phyloP scores from a whole-genome alignment of 805 yeast genomes.

The Wickerhamiella musiphila region DNA sequence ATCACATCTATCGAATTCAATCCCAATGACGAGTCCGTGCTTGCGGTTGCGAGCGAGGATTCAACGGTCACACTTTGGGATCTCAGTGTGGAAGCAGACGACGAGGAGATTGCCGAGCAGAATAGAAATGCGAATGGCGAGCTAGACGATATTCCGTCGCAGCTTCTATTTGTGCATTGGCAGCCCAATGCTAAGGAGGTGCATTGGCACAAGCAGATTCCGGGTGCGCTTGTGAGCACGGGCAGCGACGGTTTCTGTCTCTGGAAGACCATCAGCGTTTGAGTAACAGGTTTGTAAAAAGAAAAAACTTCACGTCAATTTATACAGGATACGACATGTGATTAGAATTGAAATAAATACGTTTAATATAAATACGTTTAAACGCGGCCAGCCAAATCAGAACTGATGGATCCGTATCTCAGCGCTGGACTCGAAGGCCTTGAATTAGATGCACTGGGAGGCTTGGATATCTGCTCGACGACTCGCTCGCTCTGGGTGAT shows the following conservation, averaged over 20 bases:
- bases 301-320: background rate
- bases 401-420: background rate
- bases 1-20: slow-evolving; percentile 87
- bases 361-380: too few species aligned
- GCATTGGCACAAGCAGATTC: slow-evolving; percentile 94
- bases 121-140: slow-evolving; percentile 53
- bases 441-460: background rate
- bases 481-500: slow-evolving; percentile 2
- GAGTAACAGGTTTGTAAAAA: background rate
- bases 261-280: slow-evolving; percentile 87
- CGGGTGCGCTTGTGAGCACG: slow-evolving; percentile 85
- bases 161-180: slow-evolving; percentile 92
- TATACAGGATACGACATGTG: background rate
- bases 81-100: slow-evolving; percentile 95
- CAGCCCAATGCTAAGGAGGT: slow-evolving; percentile 95
- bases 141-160: slow-evolving; percentile 83
- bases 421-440: background rate
- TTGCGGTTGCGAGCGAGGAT: slow-evolving; percentile 93
- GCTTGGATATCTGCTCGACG: slow-evolving; percentile 5
- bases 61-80: slow-evolving; percentile 97
- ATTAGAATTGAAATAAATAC: too few species aligned
- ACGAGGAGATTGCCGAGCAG: slow-evolving; percentile 85
- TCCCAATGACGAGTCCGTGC: slow-evolving; percentile 86
- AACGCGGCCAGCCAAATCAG: too few species aligned
- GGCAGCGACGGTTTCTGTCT: slow-evolving; percentile 89